Evolutionary conservation across 352 stramenopile genomes (phyloP).

Genomic region (Blastocystis hominis): DNA sequence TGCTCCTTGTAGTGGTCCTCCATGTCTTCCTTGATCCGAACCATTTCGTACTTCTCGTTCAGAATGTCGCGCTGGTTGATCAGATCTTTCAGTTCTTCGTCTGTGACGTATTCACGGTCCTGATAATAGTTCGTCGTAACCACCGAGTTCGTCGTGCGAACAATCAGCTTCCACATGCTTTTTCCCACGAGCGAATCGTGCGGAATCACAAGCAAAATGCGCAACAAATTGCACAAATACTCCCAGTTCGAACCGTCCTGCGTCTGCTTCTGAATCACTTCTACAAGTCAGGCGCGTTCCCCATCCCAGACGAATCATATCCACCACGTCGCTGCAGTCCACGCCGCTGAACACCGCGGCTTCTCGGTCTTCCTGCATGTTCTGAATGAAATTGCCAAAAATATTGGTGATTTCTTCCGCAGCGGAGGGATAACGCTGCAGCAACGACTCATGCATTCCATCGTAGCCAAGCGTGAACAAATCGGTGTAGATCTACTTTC

Average conservation of each 20-base stretch:
- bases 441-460: background rate
- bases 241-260: constrained; percentile 51
- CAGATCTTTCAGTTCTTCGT: background rate
- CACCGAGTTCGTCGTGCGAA: background rate
- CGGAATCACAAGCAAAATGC: background rate
- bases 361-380: background rate
- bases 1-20: background rate
- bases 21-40: background rate
- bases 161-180: constrained; percentile 12
- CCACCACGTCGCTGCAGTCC: constrained; percentile 37
- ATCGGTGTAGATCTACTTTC: constrained; percentile 27
- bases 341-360: background rate
- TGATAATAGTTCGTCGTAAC: constrained; percentile 2
- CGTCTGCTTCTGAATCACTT: constrained; percentile 24
- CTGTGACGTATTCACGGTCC: background rate
- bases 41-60: background rate
- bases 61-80: constrained; percentile 7
- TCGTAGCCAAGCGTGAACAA: constrained; percentile 20
- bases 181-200: constrained; percentile 16
- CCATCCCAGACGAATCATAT: background rate
- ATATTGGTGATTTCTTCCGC: background rate
- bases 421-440: background rate
- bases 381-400: background rate
- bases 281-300: background rate
- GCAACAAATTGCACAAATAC: constrained; percentile 24